A percentile compares a stretch with the other conserved stretches of the same genome.
Conservation (phyloP, 495 filamentous ascomycete species). For the Hypoxylon rickii region DNA sequence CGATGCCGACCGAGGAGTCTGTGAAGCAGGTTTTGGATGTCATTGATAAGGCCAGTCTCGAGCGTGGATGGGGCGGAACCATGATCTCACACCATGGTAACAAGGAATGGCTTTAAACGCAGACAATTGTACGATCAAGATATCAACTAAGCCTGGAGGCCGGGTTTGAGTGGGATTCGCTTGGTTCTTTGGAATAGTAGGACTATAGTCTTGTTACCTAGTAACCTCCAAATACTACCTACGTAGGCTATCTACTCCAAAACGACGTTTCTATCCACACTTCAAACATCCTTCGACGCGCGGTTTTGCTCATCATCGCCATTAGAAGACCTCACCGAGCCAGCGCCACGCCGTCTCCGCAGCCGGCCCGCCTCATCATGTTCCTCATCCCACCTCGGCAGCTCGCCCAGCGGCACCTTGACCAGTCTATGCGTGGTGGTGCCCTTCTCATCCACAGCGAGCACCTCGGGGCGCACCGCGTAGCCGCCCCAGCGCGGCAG, state of each 20-base stretch:
- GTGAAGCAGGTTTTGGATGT: slow-evolving; percentile 44
- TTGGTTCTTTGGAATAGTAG: too few species aligned
- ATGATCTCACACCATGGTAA: slow-evolving; percentile 60
- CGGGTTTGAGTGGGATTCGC: too few species aligned
- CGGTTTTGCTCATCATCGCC: too few species aligned
- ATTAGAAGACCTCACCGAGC: too few species aligned
- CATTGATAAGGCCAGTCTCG: slow-evolving; percentile 51
- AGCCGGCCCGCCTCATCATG: slow-evolving; percentile 58
- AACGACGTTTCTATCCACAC: too few species aligned
- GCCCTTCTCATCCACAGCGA: slow-evolving; percentile 51
- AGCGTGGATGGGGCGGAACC: slow-evolving; percentile 53
- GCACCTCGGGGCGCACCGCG: slow-evolving; percentile 56
- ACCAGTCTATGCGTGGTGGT: slow-evolving; percentile 57
- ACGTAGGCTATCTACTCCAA: too few species aligned
- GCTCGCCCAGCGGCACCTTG: slow-evolving; percentile 55
- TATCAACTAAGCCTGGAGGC: too few species aligned
- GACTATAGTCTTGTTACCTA: too few species aligned
- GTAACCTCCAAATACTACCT: too few species aligned
- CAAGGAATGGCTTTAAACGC: slow-evolving; percentile 18
- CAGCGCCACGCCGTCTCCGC: too few species aligned
- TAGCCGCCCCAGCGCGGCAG: slow-evolving; percentile 58
- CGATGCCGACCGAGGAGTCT: slow-evolving; percentile 48
- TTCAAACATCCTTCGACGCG: too few species aligned
- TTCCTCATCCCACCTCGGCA: slow-evolving; percentile 58
- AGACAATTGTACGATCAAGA: too few species aligned